Evolutionary conservation across 129 eudicot species (phyloP).

Genomic region (Calendula officinalis): DNA sequence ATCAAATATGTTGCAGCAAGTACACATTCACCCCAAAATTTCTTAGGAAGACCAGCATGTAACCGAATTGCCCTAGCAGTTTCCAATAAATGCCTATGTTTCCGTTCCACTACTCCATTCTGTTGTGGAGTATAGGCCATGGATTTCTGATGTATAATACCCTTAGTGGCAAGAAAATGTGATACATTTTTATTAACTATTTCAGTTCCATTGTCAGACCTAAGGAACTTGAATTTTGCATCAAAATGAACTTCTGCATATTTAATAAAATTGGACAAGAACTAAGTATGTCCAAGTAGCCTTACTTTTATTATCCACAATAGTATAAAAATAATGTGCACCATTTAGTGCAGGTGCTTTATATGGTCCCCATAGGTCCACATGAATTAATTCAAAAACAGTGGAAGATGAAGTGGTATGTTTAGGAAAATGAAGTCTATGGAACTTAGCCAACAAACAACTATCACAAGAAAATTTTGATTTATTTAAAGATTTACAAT

Average conservation of each 20-base stretch:
- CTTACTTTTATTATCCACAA: not conserved
- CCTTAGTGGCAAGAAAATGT: not conserved
- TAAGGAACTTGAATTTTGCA: not conserved
- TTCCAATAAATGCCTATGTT: not conserved
- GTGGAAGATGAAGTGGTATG: not conserved
- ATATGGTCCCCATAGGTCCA: not conserved
- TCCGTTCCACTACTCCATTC: conserved; percentile 17
- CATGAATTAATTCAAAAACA: not conserved
- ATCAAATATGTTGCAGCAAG: not conserved
- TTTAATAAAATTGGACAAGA: not conserved
- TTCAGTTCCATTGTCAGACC: conserved; percentile 12
- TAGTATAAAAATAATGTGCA: too few relatives aligned
- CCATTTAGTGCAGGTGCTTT: too few relatives aligned
- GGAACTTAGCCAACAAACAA: not conserved
- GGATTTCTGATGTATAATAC: not conserved
- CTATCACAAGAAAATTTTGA: not conserved
- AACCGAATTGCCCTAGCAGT: not conserved
- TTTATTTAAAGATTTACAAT: not conserved
- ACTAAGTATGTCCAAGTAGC: not conserved
- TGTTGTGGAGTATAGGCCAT: not conserved
- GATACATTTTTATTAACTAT: not conserved
- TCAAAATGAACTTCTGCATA: not conserved
- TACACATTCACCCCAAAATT: not conserved
- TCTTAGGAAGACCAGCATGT: not conserved
- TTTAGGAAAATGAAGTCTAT: not conserved